phyloP scores from a whole-genome alignment of 2,329 filamentous ascomycete species.

The Colletotrichum karsti region DNA sequence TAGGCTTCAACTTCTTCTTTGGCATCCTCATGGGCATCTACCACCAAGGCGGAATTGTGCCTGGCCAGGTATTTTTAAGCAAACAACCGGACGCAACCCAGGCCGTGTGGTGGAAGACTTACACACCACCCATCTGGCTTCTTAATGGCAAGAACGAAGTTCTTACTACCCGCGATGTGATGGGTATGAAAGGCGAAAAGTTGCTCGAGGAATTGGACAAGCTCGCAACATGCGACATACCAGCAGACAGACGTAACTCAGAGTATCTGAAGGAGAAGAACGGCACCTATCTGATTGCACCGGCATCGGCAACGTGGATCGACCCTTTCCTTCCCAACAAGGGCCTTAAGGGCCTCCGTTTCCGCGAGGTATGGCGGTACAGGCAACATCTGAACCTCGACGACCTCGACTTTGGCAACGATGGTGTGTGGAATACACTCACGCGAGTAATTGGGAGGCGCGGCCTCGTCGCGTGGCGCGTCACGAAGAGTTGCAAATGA shows the following conservation, averaged over 20 bases:
- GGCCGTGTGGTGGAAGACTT: conserved; percentile 87
- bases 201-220: conserved; percentile 67
- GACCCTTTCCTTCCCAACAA: conserved; percentile 70
- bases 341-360: conserved; percentile 65
- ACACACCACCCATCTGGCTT: conserved; percentile 83
- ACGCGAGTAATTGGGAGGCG: conserved; percentile 71
- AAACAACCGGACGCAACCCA: conserved; percentile 73
- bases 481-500: conserved; percentile 66
- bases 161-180: conserved; percentile 76
- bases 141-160: conserved; percentile 79
- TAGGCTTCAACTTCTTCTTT: conserved; percentile 73
- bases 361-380: conserved; percentile 77
- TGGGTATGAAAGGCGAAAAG: conserved; percentile 71
- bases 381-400: conserved; percentile 78
- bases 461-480: conserved; percentile 69
- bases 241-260: conserved; percentile 61
- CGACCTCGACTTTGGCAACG: conserved; percentile 81
- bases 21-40: conserved; percentile 82
- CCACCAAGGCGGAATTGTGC: conserved; percentile 82
- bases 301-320: conserved; percentile 75
- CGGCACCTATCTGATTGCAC: conserved; percentile 77
- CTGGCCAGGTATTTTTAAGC: conserved; percentile 78
- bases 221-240: conserved; percentile 70
- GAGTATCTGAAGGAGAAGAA: conserved; percentile 69
- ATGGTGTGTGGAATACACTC: conserved; percentile 78